Evolutionary conservation across 148 eudicot species (phyloP).

Genomic region (Vaccinium macrocarpon): DNA sequence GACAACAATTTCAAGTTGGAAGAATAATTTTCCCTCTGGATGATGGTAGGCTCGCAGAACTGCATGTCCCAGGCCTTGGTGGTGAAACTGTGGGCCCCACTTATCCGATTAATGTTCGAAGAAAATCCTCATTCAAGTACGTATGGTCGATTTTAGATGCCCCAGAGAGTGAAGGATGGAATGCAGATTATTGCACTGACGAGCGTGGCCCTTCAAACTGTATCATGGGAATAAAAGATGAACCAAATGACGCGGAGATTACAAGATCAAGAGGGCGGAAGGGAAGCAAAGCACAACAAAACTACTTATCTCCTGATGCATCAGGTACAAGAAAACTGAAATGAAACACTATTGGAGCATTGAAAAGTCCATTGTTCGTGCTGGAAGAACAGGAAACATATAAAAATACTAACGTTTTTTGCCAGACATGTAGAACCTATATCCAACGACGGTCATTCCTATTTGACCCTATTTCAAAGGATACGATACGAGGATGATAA

Average conservation of each 20-base stretch:
- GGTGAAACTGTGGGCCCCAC: conserved; percentile 65
- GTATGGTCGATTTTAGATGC: conserved; percentile 72
- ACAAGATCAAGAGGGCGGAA: conserved; percentile 50
- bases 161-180: conserved; percentile 94
- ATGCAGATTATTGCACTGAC: conserved; percentile 75
- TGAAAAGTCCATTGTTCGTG: neutral
- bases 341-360: neutral
- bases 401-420: neutral
- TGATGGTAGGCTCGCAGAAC: conserved; percentile 81
- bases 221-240: conserved; percentile 61
- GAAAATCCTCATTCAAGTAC: conserved; percentile 47
- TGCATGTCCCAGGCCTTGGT: conserved; percentile 66
- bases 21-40: conserved; percentile 62
- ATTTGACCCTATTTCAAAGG: neutral
- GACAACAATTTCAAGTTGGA: conserved; percentile 56
- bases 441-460: neutral
- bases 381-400: neutral
- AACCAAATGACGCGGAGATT: conserved; percentile 28
- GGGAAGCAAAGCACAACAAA: conserved; percentile 34
- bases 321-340: neutral
- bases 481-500: neutral
- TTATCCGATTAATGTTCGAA: conserved; percentile 34
- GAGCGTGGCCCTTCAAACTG: conserved; percentile 75
- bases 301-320: conserved; percentile 41
- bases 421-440: neutral